A percentile compares a stretch with the other conserved stretches of the same genome.
Evolutionary conservation across 257 asterid genomes (phyloP).

Genomic region (Anisodus tanguticus): DNA sequence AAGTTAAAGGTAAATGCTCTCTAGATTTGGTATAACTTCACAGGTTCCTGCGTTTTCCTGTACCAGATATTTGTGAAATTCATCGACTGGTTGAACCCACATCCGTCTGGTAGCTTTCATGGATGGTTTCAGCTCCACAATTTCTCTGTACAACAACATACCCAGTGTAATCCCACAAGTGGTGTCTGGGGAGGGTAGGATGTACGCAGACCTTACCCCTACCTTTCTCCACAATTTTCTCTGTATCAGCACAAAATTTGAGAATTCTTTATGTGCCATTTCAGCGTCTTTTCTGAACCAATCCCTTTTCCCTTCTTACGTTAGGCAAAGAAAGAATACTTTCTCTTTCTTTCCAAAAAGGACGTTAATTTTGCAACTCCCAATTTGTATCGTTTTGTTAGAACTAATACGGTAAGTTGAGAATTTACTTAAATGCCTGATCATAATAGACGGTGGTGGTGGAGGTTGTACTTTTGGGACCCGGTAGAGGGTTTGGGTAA

Average conservation of each 20-base stretch:
- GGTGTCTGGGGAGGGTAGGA: too few species aligned
- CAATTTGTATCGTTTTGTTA: background rate
- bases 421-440: background rate
- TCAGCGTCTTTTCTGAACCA: background rate
- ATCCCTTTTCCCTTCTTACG: background rate
- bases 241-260: background rate
- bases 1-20: background rate
- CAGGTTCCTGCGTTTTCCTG: background rate
- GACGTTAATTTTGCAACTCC: conserved; percentile 19
- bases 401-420: background rate
- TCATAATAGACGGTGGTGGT: background rate
- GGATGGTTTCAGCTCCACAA: background rate
- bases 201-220: background rate
- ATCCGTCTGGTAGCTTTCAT: background rate
- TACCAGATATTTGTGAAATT: background rate
- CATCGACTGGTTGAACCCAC: background rate
- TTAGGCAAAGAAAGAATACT: background rate
- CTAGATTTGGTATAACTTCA: background rate
- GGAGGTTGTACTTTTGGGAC: background rate
- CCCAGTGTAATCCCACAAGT: background rate
- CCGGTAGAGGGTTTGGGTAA: background rate
- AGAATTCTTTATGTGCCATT: background rate
- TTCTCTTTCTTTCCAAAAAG: background rate
- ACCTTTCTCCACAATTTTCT: background rate
- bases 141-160: background rate